Evolutionary conservation across 2,329 filamentous ascomycete genomes (phyloP).

Genomic region (Phaeosphaeria sp.): DNA sequence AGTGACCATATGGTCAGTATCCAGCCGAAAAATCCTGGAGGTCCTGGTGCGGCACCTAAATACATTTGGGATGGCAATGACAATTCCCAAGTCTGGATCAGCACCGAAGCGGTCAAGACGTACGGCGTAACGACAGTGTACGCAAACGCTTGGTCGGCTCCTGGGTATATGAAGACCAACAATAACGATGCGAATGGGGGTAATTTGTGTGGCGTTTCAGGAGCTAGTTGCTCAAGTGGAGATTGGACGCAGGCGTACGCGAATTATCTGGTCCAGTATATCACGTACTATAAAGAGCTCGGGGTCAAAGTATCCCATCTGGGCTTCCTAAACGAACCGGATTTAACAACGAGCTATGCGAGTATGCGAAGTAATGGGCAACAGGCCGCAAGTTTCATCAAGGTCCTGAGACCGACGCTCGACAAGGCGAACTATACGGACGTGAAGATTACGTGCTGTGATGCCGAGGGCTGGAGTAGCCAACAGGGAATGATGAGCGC

Average conservation of each 20-base stretch:
- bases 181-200: slow-evolving; percentile 54
- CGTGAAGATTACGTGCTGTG: slow-evolving; percentile 53
- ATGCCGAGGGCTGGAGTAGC: slow-evolving; percentile 52
- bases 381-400: slow-evolving; percentile 60
- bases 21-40: slow-evolving; percentile 32
- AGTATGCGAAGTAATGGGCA: slow-evolving; percentile 55
- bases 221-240: slow-evolving; percentile 49
- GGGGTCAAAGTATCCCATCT: slow-evolving; percentile 52
- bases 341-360: slow-evolving; percentile 42
- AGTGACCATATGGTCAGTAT: slow-evolving; percentile 47
- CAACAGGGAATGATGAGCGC: slow-evolving; percentile 30
- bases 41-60: slow-evolving; percentile 29
- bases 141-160: slow-evolving; percentile 59
- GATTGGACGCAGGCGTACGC: slow-evolving; percentile 60
- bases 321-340: slow-evolving; percentile 56
- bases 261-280: slow-evolving; percentile 57
- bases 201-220: slow-evolving; percentile 55
- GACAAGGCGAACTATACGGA: slow-evolving; percentile 45
- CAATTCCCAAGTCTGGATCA: slow-evolving; percentile 60
- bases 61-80: slow-evolving; percentile 41
- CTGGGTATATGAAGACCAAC: slow-evolving; percentile 61
- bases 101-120: slow-evolving; percentile 53
- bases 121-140: slow-evolving; percentile 56
- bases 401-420: slow-evolving; percentile 51
- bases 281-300: slow-evolving; percentile 50